Conservation (phyloP, 495 filamentous ascomycete species). For the Xylaria scruposa region DNA sequence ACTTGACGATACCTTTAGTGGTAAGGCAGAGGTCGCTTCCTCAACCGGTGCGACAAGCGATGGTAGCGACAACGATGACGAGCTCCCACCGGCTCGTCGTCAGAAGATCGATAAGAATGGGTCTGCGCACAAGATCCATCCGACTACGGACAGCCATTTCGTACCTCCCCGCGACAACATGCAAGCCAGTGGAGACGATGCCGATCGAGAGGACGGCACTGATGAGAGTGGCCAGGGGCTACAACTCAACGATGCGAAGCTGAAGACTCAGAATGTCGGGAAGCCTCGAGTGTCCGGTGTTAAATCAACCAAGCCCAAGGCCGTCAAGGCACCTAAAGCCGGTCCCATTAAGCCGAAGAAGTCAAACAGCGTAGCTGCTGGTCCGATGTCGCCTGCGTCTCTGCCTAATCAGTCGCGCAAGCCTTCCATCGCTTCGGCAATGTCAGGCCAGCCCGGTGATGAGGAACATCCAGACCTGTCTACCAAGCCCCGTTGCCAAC, state of each 20-base stretch:
- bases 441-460: conserved; percentile 69
- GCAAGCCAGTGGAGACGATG: conserved; percentile 74
- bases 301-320: conserved; percentile 55
- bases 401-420: conserved; percentile 74
- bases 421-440: conserved; percentile 74
- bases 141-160: conserved; percentile 68
- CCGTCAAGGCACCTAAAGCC: conserved; percentile 49
- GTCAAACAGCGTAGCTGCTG: conserved; percentile 41
- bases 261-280: conserved; percentile 46
- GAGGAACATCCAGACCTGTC: conserved; percentile 89
- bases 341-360: conserved; percentile 65
- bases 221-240: conserved; percentile 32
- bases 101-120: conserved; percentile 64
- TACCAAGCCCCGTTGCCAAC: conserved; percentile 94
- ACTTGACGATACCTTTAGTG: conserved; percentile 88
- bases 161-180: conserved; percentile 69
- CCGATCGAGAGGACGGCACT: conserved; percentile 63
- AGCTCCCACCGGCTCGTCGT: conserved; percentile 66
- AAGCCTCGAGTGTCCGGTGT: conserved; percentile 52
- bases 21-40: conserved; percentile 82
- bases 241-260: conserved; percentile 40
- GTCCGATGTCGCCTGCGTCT: conserved; percentile 74
- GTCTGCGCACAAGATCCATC: conserved; percentile 53
- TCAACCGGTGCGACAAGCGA: conserved; percentile 84
- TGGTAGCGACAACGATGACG: conserved; percentile 78